phyloP scores from a whole-genome alignment of 441 rosid species.

The Populus hybrid region DNA sequence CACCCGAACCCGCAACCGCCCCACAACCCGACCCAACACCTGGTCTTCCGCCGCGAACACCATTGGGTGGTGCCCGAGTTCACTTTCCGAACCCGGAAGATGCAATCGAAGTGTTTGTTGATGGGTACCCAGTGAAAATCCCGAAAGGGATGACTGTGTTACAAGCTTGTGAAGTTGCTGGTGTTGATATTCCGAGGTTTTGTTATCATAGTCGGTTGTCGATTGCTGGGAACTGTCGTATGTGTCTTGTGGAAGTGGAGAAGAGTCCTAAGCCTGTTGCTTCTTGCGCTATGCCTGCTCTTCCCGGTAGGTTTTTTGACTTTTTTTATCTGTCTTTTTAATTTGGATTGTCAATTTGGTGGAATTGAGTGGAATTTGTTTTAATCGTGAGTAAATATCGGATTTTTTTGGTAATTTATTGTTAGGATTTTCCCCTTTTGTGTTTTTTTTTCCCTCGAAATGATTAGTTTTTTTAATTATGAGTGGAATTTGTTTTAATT shows the following conservation, averaged over 20 bases:
- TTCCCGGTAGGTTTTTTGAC: slow-evolving; percentile 55
- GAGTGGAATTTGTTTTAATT: no score
- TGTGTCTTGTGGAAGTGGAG: slow-evolving; percentile 99
- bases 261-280: slow-evolving; percentile 98
- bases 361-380: neutral
- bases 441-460: no score
- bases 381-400: neutral
- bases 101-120: slow-evolving; percentile 93
- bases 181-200: slow-evolving; percentile 89
- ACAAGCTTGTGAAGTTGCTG: slow-evolving; percentile 96
- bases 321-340: neutral
- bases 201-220: slow-evolving; percentile 91
- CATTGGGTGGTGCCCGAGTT: slow-evolving; percentile 73
- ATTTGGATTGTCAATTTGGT: neutral
- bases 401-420: no score
- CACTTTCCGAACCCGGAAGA: slow-evolving; percentile 81
- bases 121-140: slow-evolving; percentile 81
- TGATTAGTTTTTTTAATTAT: no score
- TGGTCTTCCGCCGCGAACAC: slow-evolving; percentile 49
- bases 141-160: slow-evolving; percentile 94
- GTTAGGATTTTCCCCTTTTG: no score
- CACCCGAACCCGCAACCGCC: slow-evolving; percentile 56
- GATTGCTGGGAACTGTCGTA: slow-evolving; percentile 94
- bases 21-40: slow-evolving; percentile 26
- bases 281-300: slow-evolving; percentile 98